These are phyloP conservation scores for Cutaneotrichosporon dermatis DNA, from an alignment of 1,284 basidiomycete species.

Conservation along the genomic window DNA sequence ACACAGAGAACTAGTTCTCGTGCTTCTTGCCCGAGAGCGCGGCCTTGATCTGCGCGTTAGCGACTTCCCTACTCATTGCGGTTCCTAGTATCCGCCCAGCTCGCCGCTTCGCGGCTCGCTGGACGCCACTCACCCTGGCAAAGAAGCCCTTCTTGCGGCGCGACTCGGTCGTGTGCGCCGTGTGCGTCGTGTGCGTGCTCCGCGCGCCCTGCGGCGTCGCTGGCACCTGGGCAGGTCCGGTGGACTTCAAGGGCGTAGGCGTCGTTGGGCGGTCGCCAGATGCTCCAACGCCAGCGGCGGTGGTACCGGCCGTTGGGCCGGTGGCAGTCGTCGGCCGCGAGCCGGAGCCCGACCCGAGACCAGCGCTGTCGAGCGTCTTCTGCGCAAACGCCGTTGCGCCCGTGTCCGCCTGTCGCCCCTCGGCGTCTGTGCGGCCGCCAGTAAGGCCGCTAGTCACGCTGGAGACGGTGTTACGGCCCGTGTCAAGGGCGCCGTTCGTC, in stretches of 20 bases:
- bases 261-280: neutral
- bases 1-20: neutral
- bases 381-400: constrained; percentile 2
- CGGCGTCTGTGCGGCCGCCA: neutral
- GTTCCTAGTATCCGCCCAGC: no score
- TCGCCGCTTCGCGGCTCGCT: neutral
- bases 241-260: neutral
- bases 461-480: neutral
- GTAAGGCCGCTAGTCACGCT: neutral
- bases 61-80: neutral
- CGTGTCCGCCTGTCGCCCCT: neutral
- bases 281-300: neutral
- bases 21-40: constrained; percentile 10
- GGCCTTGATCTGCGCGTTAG: constrained; percentile 15
- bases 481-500: neutral
- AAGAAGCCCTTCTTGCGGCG: constrained; percentile 29
- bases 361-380: neutral
- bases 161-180: constrained; percentile 5
- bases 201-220: neutral
- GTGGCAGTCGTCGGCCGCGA: neutral
- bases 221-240: no score
- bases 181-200: neutral
- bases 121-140: constrained; percentile 2
- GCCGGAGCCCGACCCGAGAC: neutral
- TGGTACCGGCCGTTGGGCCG: neutral